phyloP scores from a whole-genome alignment of 495 filamentous ascomycete genomes.

The Polyplosphaeria fusca region DNA sequence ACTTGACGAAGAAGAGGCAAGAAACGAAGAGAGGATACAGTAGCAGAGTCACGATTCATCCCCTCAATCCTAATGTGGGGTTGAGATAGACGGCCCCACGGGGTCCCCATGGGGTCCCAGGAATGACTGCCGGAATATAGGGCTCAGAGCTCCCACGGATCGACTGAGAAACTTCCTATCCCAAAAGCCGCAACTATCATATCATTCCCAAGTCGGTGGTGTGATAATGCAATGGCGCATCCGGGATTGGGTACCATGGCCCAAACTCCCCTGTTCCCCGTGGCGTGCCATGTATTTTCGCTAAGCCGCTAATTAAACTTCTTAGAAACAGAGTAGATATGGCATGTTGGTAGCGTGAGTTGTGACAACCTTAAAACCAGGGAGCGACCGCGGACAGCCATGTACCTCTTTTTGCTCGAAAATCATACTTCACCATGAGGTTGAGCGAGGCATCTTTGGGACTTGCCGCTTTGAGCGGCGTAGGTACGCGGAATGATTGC shows the following conservation, averaged over 20 bases:
- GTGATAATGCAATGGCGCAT: slow-evolving; percentile 17
- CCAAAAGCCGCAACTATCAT: neutral
- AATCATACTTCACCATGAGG: slow-evolving; percentile 12
- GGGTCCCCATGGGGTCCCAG: too few relatives aligned
- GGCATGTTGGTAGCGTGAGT: slow-evolving; percentile 8
- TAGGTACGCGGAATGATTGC: slow-evolving; percentile 5
- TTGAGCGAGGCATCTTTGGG: neutral
- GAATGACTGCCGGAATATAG: neutral
- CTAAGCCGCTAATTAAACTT: slow-evolving; percentile 17
- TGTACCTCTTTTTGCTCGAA: neutral
- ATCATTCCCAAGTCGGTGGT: slow-evolving; percentile 10
- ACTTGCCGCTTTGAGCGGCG: neutral
- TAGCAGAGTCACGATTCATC: too few relatives aligned
- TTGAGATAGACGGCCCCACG: too few relatives aligned
- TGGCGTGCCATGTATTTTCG: slow-evolving; percentile 20
- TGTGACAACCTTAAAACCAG: slow-evolving; percentile 19
- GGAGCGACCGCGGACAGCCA: slow-evolving; percentile 8
- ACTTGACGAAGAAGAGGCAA: too few relatives aligned
- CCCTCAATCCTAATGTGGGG: too few relatives aligned
- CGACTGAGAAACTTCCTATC: slow-evolving; percentile 24
- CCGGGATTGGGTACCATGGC: slow-evolving; percentile 29
- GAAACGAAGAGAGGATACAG: too few relatives aligned
- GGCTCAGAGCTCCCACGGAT: neutral
- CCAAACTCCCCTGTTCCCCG: slow-evolving; percentile 20
- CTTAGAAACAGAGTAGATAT: slow-evolving; percentile 6